A percentile compares a stretch with the other conserved stretches of the same genome.
phyloP scores from a whole-genome alignment of 208 protist genomes.

The Acanthamoeba lugdunensis region DNA sequence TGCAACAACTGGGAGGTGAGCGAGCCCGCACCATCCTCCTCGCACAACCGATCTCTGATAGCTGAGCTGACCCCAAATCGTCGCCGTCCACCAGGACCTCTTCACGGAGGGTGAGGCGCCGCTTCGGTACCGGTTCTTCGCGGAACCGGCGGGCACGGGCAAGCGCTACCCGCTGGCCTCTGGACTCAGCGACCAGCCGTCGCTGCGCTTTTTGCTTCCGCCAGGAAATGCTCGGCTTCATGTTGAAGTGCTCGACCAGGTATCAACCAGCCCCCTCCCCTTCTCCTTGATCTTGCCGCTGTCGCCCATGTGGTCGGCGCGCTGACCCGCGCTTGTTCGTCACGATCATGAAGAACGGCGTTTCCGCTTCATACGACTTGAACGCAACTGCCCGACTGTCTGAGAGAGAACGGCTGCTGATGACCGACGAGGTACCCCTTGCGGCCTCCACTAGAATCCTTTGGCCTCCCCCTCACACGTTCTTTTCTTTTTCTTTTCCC shows the following conservation, averaged over 20 bases:
- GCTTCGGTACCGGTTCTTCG: conserved; percentile 26
- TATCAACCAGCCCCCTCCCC: not conserved
- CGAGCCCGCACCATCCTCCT: not conserved
- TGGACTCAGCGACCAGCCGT: conserved; percentile 6
- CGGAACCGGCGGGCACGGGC: not conserved
- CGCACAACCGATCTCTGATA: not conserved
- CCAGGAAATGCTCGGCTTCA: conserved; percentile 22
- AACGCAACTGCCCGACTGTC: not conserved
- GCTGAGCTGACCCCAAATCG: no score
- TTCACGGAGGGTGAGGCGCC: conserved; percentile 16
- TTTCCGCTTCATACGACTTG: not conserved
- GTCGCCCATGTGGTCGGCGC: not conserved
- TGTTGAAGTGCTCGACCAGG: conserved; percentile 67
- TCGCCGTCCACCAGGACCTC: not conserved
- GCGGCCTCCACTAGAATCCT: not conserved
- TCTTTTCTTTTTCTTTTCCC: not conserved
- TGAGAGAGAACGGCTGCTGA: not conserved
- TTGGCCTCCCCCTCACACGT: not conserved
- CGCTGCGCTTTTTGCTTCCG: conserved; percentile 19
- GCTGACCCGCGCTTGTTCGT: not conserved
- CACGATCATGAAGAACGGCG: not conserved
- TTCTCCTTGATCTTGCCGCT: not conserved
- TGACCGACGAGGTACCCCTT: conserved; percentile 13
- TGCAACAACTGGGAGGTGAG: conserved; percentile 53
- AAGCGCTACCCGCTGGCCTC: not conserved